Evolutionary conservation across 805 yeast genomes (phyloP).

Genomic region (Wickerhamomyces alni): DNA sequence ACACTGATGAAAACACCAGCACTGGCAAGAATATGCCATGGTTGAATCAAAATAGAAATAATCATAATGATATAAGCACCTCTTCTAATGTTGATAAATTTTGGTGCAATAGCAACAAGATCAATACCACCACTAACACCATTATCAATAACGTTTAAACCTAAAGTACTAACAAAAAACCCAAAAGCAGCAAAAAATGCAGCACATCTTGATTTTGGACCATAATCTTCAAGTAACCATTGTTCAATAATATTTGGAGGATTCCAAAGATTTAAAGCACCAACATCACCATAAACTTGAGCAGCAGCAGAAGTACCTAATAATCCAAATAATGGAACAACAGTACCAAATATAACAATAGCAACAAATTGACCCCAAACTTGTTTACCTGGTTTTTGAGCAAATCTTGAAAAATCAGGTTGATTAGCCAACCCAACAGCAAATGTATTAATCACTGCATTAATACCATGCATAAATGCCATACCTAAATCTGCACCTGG

Average conservation of each 20-base stretch:
- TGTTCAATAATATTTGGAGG: slow-evolving; percentile 35
- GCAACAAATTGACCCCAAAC: slow-evolving; percentile 33
- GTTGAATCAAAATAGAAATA: slow-evolving; percentile 66
- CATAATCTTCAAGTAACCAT: slow-evolving; percentile 36
- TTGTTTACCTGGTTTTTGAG: slow-evolving; percentile 31
- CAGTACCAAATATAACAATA: slow-evolving; percentile 31
- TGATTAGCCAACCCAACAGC: slow-evolving; percentile 28
- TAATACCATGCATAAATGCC: slow-evolving; percentile 26
- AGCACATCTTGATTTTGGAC: slow-evolving; percentile 38
- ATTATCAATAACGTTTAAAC: slow-evolving; percentile 34
- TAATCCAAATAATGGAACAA: slow-evolving; percentile 42
- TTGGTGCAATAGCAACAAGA: slow-evolving; percentile 41
- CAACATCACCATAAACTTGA: slow-evolving; percentile 31
- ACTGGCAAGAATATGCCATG: slow-evolving; percentile 46
- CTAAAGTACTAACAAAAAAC: slow-evolving; percentile 29
- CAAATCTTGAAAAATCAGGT: slow-evolving; percentile 31
- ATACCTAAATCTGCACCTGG: slow-evolving; percentile 26
- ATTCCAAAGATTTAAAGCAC: slow-evolving; percentile 32
- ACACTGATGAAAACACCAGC: slow-evolving; percentile 21
- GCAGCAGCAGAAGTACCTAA: slow-evolving; percentile 38
- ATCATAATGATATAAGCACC: slow-evolving; percentile 65
- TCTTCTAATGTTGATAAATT: slow-evolving; percentile 53
- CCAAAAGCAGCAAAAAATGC: slow-evolving; percentile 36
- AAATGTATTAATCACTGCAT: slow-evolving; percentile 23
- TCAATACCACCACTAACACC: slow-evolving; percentile 47